Evolutionary conservation across 768 basidiomycete species (phyloP), one percentile per base, ranked within the genome.

Genomic region (Suillus clintonianus): DNA sequence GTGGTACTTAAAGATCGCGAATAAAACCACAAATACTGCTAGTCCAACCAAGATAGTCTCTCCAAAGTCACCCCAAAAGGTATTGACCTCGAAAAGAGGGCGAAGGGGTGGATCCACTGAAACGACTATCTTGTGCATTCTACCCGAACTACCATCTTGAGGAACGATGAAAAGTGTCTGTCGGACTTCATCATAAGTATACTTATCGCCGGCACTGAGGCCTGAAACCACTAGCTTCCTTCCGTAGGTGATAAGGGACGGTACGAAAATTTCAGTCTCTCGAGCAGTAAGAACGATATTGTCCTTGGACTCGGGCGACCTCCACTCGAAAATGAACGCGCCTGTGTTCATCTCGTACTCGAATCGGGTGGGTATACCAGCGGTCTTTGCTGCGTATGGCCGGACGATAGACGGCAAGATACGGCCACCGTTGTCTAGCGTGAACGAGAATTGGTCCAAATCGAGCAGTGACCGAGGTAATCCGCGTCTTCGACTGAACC

Each of bases 361-460:
- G 68, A 90, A 89, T 6, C 76, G 77, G 10, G 89, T 71, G 0
- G 95, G 96, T 17, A 92, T 85, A 13, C 97, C 97, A 1, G 94
- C 92, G 0, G 90, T 91, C 73, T 96, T 97, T 58, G 94, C 87
- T 1, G 95, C 86, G 74, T 98, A 97, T 4, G 97, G 97, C 2
- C 97, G 87, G 30, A 97, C 94, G 59, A 97, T 76, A 4, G 91
- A 83, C 15, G 85, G 77, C 3, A 98, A 80, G 51, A 96, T 88
- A 19, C 96, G 82, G 0, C 81, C 91, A 4, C 96, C 95, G 51
- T 89, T 88, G 73, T 99, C 95, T 37, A 95, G 82, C 6, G 88
- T 85, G n/a, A 84, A 80, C 3, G 87, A 82, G 22, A 78, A 79
- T 74, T 92, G 91, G 10, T 84, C 81, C 61, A 84, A 82, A 66